These are phyloP conservation scores for Glycine latifolia DNA, from an alignment of 306 rosid species.

Conservation along the genomic window DNA sequence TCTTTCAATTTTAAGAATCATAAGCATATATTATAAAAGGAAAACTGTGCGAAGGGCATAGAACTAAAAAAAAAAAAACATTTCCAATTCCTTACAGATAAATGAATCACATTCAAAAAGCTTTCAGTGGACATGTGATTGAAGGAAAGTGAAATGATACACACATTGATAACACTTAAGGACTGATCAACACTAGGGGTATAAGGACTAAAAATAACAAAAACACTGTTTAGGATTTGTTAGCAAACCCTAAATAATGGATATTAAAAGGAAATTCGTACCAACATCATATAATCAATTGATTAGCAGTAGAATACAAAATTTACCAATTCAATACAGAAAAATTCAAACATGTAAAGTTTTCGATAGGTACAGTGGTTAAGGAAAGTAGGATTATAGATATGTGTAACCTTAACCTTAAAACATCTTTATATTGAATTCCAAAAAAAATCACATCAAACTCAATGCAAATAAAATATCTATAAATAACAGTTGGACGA, in stretches of 20 bases:
- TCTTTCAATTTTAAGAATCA: neutral
- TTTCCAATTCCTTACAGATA: neutral
- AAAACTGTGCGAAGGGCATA: conserved; percentile 11
- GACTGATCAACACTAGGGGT: neutral
- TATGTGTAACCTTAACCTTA: neutral
- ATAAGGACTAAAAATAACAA: neutral
- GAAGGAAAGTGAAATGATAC: neutral
- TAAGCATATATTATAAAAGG: neutral
- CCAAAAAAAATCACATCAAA: neutral
- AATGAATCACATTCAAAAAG: neutral
- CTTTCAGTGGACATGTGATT: neutral
- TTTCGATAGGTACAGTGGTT: too few species aligned
- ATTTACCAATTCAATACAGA: neutral
- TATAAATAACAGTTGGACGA: neutral
- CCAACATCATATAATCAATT: conserved; percentile 15
- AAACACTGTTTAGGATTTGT: too few species aligned
- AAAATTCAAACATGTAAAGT: too few species aligned
- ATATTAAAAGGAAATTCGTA: neutral
- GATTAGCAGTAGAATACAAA: conserved; percentile 10
- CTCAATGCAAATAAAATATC: conserved; percentile 6
- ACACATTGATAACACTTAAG: neutral
- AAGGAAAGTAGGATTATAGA: too few species aligned
- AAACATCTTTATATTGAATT: neutral
- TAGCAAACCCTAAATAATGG: neutral
- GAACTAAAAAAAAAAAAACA: neutral